Evolutionary conservation across 208 protist species (phyloP), one percentile per base, ranked within the genome.

Genomic region (Lotmaria passim): DNA sequence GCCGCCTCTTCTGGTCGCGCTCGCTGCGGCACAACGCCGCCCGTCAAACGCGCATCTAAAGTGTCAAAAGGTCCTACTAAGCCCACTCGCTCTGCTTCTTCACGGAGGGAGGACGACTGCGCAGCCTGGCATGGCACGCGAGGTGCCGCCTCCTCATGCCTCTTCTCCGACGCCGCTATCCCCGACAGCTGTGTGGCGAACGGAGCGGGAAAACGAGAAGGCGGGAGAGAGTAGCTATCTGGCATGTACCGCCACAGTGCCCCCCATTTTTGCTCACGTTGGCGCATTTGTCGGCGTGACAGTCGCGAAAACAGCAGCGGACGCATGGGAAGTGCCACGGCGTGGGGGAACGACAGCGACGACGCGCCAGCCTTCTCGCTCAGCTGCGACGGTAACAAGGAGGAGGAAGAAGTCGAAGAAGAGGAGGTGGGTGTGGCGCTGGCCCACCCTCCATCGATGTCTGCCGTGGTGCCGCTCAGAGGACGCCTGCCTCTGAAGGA

Each of bases 191-290:
- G 60, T 5, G 60, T 31, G n/a, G n/a, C n/a, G n/a, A n/a, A n/a
- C n/a, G n/a, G n/a, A n/a, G n/a, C n/a, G n/a, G n/a, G n/a, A 0
- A 39, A 0, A 2, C 14, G 48, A 12, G n/a, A 5, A n/a, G 0
- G 15, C 44, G 71, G 36, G 1, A 66, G 57, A 0, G 51, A 15
- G 19, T n/a, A 24, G 34, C 11, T 55, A 12, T 69, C 57, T 1
- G 26, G 33, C n/a, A 34, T 56, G 50, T 86, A 87, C 26, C 81
- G 81, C 86, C 81, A 86, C 50, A 85, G 41, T 23, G 76, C 77
- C 6, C 81, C 83, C 72, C 69, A 84, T 17, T 33, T 60, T 7
- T 72, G 75, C 68, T 85, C 75, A 21, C 83, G 75, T 43, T 92
- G 83, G 7, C 83, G 74, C 65, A 58, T 48, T n/a, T 78, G 61